Base-by-base conservation (phyloP, 192 early-diverging fungal species). In the Lobosporangium transversale region DNA sequence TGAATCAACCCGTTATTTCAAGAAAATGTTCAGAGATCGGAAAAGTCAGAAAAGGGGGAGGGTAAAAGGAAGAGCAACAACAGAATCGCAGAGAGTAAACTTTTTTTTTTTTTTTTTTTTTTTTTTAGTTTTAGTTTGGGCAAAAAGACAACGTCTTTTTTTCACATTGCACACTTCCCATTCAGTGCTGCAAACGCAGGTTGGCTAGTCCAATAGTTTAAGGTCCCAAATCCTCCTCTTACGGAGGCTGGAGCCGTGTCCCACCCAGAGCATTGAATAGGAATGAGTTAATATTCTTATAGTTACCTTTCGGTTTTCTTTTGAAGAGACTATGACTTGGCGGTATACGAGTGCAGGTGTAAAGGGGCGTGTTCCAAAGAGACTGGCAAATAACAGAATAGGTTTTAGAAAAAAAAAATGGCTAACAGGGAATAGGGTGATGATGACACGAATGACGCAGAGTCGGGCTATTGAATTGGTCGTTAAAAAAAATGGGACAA, bases 341-440 rank as follows among this genome's bases (percentile, higher is more conserved):
- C n/a, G n/a, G n/a, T n/a, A n/a, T n/a, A n/a, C n/a, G n/a, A n/a
- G n/a, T n/a, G n/a, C n/a, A n/a, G n/a, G n/a, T n/a, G n/a, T n/a
- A n/a, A n/a, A n/a, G 61, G 61, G 52, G 33, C 50, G 53, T 35
- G 61, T 63, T 63, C 50, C 61, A 30, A 23, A 5, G 30, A 53
- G 61, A 63, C 23, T 53, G 49, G 35, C 26, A 33, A 62, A 37
- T 29, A 33, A 40, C 23, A 51, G 24, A 40, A 31, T 11, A 21
- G 23, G 10, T 5, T 29, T 20, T 31, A 44, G 27, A 29, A 32
- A 0, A 44, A 12, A 27, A 23, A 43, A 58, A 26, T 3, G 14
- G 14, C 42, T 27, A 43, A 27, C 20, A 31, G 20, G 6, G 47
- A 31, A 9, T 4, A 47, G 8, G n/a, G 30, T 31, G 23, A 30